Percentiles rank a stretch among this genome's conserved stretches.
These are phyloP conservation scores for Cucurbita moschata DNA, from an alignment of 306 rosid species.

Conservation along the genomic window DNA sequence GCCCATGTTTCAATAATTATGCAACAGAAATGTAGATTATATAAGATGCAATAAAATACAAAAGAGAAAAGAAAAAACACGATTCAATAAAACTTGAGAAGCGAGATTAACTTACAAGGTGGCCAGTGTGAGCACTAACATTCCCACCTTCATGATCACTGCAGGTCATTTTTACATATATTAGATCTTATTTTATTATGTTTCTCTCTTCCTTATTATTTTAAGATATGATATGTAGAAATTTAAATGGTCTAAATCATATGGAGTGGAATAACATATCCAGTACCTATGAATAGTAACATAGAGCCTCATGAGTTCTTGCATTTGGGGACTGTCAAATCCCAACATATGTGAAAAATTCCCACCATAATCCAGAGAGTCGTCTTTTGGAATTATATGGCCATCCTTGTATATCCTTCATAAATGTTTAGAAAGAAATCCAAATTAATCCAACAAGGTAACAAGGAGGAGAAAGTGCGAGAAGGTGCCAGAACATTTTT, in stretches of 20 bases:
- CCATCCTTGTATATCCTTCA: slow-evolving; percentile 86
- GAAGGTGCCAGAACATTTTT: background rate
- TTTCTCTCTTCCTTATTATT: background rate
- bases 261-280: slow-evolving; percentile 1
- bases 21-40: background rate
- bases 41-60: background rate
- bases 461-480: background rate
- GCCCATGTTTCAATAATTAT: background rate
- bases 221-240: background rate
- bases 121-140: slow-evolving; percentile 96
- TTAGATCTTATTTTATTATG: background rate
- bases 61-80: background rate
- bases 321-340: slow-evolving; percentile 75
- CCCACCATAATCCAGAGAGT: slow-evolving; percentile 90
- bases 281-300: slow-evolving; percentile 84
- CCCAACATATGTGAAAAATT: slow-evolving; percentile 90
- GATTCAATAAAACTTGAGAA: background rate
- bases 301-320: slow-evolving; percentile 93
- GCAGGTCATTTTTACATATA: slow-evolving; percentile 23
- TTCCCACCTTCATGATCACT: slow-evolving; percentile 99
- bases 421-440: slow-evolving; percentile 8
- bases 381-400: slow-evolving; percentile 44
- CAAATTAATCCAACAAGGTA: slow-evolving; percentile 12
- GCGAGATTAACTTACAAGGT: slow-evolving; percentile 46
- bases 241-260: background rate